Evolutionary conservation across 164 flowering plant genomes (phyloP).

Genomic region (Sextonia rubra): DNA sequence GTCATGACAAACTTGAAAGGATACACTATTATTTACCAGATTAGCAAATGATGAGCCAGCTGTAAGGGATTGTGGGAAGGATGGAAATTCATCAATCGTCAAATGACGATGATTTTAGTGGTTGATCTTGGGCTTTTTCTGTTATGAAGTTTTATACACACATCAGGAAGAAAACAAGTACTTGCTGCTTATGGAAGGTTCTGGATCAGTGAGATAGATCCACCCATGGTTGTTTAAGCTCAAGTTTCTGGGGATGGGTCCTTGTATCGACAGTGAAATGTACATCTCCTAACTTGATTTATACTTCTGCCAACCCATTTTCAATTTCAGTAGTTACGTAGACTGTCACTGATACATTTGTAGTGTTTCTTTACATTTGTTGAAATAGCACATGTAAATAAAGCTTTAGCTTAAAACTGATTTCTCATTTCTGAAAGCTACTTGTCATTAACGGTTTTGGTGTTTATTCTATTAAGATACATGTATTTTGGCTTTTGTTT

Average conservation of each 20-base stretch:
- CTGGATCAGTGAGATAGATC: background rate
- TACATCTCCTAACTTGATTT: slow-evolving; percentile 14
- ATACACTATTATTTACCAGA: background rate
- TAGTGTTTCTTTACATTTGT: slow-evolving; percentile 7
- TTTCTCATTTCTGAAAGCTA: background rate
- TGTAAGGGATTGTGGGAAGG: background rate
- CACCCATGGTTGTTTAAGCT: background rate
- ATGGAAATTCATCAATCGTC: background rate
- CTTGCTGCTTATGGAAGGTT: slow-evolving; percentile 4
- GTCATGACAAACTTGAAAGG: background rate
- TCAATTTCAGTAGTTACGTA: slow-evolving; percentile 11
- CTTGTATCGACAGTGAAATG: slow-evolving; percentile 19
- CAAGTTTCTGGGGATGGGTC: background rate
- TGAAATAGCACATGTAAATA: slow-evolving; percentile 8
- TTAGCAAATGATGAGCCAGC: background rate
- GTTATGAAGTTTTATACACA: slow-evolving; percentile 11
- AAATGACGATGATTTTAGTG: slow-evolving; percentile 2
- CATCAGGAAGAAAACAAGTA: slow-evolving; percentile 15
- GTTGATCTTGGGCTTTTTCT: slow-evolving; percentile 10
- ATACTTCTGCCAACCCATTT: slow-evolving; percentile 8
- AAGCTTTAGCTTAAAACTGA: slow-evolving; percentile 9
- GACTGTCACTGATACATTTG: slow-evolving; percentile 12
- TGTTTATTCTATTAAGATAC: background rate
- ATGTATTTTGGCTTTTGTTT: background rate
- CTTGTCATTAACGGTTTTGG: background rate